Conservation (phyloP, 108 stramenopile species). For the Seminavis robusta region DNA sequence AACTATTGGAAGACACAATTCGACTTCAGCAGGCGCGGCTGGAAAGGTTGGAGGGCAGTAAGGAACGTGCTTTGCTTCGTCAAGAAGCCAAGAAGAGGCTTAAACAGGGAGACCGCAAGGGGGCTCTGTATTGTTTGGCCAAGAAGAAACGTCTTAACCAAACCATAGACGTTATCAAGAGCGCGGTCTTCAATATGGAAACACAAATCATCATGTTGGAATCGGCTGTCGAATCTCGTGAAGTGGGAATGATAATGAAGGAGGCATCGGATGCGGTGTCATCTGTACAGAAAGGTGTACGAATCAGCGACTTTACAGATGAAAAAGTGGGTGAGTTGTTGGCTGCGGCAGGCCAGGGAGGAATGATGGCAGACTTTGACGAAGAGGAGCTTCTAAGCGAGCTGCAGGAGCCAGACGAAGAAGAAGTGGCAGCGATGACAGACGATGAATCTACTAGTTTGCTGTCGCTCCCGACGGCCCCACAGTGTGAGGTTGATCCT, state of each 20-base stretch:
- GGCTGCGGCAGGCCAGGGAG: too few species aligned
- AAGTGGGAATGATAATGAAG: constrained; percentile 25
- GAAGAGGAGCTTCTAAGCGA: too few species aligned
- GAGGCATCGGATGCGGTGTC: constrained; percentile 25
- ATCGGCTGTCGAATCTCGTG: constrained; percentile 32
- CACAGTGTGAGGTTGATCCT: too few species aligned
- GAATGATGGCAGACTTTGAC: too few species aligned
- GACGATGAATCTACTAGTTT: too few species aligned
- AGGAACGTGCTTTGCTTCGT: constrained; percentile 13
- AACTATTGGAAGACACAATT: constrained; percentile 20
- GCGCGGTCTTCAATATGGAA: constrained; percentile 42
- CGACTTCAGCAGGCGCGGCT: constrained; percentile 19
- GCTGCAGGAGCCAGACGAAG: too few species aligned
- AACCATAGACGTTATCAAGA: constrained; percentile 21
- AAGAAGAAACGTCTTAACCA: constrained; percentile 20
- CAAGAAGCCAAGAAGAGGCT: constrained; percentile 7
- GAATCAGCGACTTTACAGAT: not conserved
- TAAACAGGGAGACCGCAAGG: constrained; percentile 4
- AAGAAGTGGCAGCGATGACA: too few species aligned
- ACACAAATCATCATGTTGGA: constrained; percentile 41
- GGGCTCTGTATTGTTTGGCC: constrained; percentile 24
- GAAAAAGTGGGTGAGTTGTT: constrained; percentile 11
- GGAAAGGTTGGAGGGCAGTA: constrained; percentile 18
- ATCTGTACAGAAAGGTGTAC: constrained; percentile 15
- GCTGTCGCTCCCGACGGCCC: too few species aligned